Evolutionary conservation across 1,284 basidiomycete species (phyloP).

Genomic region (Neolentinus lepideus): DNA sequence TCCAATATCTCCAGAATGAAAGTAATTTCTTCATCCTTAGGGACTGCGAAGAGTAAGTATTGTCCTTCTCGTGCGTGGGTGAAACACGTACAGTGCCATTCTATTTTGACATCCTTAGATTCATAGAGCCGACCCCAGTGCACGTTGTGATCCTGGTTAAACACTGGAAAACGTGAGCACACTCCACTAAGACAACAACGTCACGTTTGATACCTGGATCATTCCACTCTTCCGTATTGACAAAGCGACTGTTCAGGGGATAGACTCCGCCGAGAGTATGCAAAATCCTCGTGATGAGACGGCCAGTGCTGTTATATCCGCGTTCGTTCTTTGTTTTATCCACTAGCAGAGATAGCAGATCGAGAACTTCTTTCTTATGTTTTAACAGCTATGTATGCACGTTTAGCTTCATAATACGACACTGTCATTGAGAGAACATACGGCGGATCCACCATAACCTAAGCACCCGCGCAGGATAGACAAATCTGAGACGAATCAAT

Average conservation of each 20-base stretch:
- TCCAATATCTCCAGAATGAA: slow-evolving; percentile 81
- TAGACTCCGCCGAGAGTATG: slow-evolving; percentile 77
- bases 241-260: slow-evolving; percentile 75
- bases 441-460: slow-evolving; percentile 60
- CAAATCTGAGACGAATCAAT: slow-evolving; percentile 36
- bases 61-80: not conserved
- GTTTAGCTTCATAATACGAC: not conserved
- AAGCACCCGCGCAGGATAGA: slow-evolving; percentile 74
- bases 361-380: slow-evolving; percentile 64
- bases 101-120: slow-evolving; percentile 72
- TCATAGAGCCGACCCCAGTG: slow-evolving; percentile 86
- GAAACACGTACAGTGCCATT: slow-evolving; percentile 73
- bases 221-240: slow-evolving; percentile 82
- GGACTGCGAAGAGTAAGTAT: slow-evolving; percentile 35
- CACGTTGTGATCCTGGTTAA: slow-evolving; percentile 65
- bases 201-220: slow-evolving; percentile 47
- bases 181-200: not conserved
- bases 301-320: slow-evolving; percentile 80
- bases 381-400: slow-evolving; percentile 49
- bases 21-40: slow-evolving; percentile 67
- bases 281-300: slow-evolving; percentile 75
- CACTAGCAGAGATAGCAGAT: slow-evolving; percentile 63
- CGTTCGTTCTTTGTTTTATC: slow-evolving; percentile 86
- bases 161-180: slow-evolving; percentile 35
- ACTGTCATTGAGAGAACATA: slow-evolving; percentile 25